Evolutionary conservation across 176 grass and related monocot genomes (phyloP).

Genomic region (Ensete glaucum): DNA sequence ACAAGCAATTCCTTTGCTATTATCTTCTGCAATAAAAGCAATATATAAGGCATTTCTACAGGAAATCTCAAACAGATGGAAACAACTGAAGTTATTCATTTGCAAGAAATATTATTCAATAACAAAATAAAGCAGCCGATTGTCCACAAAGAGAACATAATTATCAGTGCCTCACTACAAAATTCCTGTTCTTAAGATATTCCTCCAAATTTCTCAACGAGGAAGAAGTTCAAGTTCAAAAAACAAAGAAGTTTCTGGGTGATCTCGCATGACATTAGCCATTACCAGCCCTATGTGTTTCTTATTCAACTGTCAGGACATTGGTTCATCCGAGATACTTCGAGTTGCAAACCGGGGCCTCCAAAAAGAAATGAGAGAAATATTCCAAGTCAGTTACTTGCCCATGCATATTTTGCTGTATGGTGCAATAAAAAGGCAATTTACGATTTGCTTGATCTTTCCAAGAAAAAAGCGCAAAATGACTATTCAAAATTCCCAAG

Average conservation of each 20-base stretch:
- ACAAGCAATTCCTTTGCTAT: slow-evolving; percentile 27
- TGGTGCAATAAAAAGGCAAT: background rate
- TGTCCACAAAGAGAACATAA: background rate
- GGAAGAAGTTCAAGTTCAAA: background rate
- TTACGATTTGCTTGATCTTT: background rate
- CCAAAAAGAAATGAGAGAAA: background rate
- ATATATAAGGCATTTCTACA: background rate
- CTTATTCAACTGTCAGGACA: background rate
- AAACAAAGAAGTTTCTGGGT: background rate
- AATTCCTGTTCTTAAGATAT: background rate
- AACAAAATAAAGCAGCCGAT: background rate
- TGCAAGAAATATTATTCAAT: background rate
- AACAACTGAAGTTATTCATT: background rate
- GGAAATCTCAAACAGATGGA: background rate
- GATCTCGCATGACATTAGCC: background rate
- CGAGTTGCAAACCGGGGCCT: background rate
- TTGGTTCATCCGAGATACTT: background rate
- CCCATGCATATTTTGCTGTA: background rate
- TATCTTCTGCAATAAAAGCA: slow-evolving; percentile 28
- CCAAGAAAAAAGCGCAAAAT: background rate
- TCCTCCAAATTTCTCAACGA: background rate
- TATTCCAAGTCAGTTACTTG: background rate
- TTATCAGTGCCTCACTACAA: background rate
- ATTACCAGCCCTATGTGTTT: background rate
- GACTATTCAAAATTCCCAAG: background rate